Evolutionary conservation across 148 eudicot species (phyloP), one percentile per base, ranked within the genome.

Genomic region (Oxyria digyna): DNA sequence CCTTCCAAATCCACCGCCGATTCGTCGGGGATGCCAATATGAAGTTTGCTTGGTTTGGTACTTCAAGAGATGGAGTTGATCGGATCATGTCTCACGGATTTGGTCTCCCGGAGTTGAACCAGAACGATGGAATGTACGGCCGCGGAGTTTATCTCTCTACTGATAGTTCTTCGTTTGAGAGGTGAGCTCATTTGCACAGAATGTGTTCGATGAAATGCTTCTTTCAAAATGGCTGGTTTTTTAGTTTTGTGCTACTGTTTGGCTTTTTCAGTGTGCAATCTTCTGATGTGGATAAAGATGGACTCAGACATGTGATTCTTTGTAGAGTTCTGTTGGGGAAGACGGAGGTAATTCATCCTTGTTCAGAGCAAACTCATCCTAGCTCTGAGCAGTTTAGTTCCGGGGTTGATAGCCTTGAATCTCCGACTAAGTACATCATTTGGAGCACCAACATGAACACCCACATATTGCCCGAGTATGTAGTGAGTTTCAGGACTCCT

Each of bases 391-490:
- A 81, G 41, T 84, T 82, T 14, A 83, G 77, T 81, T 79, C 85
- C 0, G 92, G 81, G 4, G 82, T 76, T 0, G 94, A 85, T 49
- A 73, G 81, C 69, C 71, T 73, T n/a, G 26, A 31, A 4, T 73
- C 80, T 65, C 88, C 86, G 0, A 82, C 40, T 1, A 85, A 75
- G 73, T 86, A 87, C 68, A 63, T 83, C 17, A 73, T 93, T 13
- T 86, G 88, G 84, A 75, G 76, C 71, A 71, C 77, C 50, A 74
- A 81, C 62, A 86, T 93, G 84, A 89, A 89, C 67, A 85, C 89
- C 8, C 87, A 83, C 72, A 83, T 93, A 40, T 75, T 89, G 75
- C 98, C 98, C 0, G 88, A 87, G 65, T 93, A 79, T 68, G 72
- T 89, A 6, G 24, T 93, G 37, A 83, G 84, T 69, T 86, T 89